Conservation (phyloP, 1,284 basidiomycete species). For the Ceratorhiza oryzae-sativae region DNA sequence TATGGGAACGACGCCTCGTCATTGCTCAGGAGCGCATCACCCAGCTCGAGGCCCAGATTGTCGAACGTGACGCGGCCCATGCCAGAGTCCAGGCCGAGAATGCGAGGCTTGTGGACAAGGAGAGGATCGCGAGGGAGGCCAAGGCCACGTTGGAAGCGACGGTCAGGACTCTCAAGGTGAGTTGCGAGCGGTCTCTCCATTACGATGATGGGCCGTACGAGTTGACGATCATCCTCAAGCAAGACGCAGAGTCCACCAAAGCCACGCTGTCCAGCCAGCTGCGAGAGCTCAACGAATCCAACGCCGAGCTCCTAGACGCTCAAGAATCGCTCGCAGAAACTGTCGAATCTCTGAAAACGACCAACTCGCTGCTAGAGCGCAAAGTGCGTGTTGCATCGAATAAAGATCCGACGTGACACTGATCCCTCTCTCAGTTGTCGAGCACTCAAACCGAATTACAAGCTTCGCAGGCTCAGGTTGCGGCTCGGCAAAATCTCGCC, state of each 20-base stretch:
- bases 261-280: constrained; percentile 67
- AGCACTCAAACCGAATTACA: constrained; percentile 16
- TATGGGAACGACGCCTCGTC: constrained; percentile 67
- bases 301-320: constrained; percentile 52
- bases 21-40: constrained; percentile 56
- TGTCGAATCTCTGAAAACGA: constrained; percentile 16
- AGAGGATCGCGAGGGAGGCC: constrained; percentile 44
- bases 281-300: constrained; percentile 56
- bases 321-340: constrained; percentile 61
- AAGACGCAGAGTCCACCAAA: constrained; percentile 66
- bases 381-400: constrained; percentile 5
- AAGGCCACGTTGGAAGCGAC: constrained; percentile 68
- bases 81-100: constrained; percentile 26
- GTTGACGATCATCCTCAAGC: constrained; percentile 59
- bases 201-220: constrained; percentile 58
- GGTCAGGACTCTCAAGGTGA: constrained; percentile 63
- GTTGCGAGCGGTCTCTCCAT: constrained; percentile 67
- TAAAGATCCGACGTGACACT: neutral
- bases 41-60: constrained; percentile 28
- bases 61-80: constrained; percentile 10
- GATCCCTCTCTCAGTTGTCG: constrained; percentile 8
- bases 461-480: constrained; percentile 20
- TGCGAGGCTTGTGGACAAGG: constrained; percentile 19
- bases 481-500: constrained; percentile 8
- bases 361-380: constrained; percentile 2